Conservation (phyloP, 2,329 filamentous ascomycete species). For the Curvularia spicifera region DNA sequence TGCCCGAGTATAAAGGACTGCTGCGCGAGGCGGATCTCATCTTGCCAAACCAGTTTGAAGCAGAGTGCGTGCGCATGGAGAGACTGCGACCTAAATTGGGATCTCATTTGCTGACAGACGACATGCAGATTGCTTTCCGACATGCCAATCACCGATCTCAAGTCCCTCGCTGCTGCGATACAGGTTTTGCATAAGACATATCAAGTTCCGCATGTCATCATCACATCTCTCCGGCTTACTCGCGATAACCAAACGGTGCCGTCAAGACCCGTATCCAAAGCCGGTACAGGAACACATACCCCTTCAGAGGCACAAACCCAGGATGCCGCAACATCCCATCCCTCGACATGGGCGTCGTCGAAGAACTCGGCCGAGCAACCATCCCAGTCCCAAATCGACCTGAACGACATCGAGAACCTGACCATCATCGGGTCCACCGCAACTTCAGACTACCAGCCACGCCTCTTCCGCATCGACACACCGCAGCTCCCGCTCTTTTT, state of each 20-base stretch:
- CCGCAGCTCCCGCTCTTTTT: constrained; percentile 92
- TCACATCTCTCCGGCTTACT: constrained; percentile 82
- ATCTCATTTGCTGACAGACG: constrained; percentile 4
- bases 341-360: constrained; percentile 14
- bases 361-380: neutral
- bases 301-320: constrained; percentile 25
- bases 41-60: constrained; percentile 95
- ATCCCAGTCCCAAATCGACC: neutral
- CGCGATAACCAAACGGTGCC: constrained; percentile 56
- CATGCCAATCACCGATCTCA: constrained; percentile 79
- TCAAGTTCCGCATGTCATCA: constrained; percentile 83
- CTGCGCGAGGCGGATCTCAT: constrained; percentile 87
- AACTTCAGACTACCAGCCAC: constrained; percentile 67
- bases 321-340: neutral
- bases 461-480: constrained; percentile 88
- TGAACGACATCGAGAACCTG: constrained; percentile 53
- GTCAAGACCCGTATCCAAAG: constrained; percentile 44
- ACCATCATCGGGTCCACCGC: constrained; percentile 80
- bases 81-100: neutral
- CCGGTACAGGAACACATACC: constrained; percentile 31
- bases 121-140: constrained; percentile 74
- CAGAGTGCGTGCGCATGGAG: constrained; percentile 69
- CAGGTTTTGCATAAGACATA: constrained; percentile 77
- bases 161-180: constrained; percentile 75
- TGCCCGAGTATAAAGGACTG: constrained; percentile 85